Evolutionary conservation across 345 rosid species (phyloP), one percentile per base, ranked within the genome.

Genomic region (Clausena lansium): DNA sequence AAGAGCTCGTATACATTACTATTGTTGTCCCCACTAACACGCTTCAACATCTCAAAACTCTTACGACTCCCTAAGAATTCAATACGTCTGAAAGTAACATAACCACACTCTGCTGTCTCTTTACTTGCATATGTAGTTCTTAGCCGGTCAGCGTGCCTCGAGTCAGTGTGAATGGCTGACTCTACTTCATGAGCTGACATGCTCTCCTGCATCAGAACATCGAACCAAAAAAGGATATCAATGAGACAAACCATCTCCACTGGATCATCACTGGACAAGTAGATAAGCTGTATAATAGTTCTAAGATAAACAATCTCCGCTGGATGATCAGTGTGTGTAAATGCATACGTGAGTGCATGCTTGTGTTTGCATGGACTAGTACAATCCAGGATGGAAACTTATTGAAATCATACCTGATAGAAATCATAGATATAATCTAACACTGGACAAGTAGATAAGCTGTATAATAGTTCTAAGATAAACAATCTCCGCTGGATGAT

Each of bases 141-240:
- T 63, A 92, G 94, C 82, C 89, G 82, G 78, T 95, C 96, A 30
- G 94, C 97, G 45, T 95, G 92, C 84, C 94, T 86, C 0, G 97
- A 95, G 76, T 93, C 97, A 0, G 97, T 91, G 85, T 95, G 98
- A 77, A 93, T 91, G 2, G 95, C 96, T 38, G 80, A 88, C 78
- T 87, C 92, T 80, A 92, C 60, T 87, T 93, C 99, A 52, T 86
- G 70, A 62, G 77, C 81, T 17, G 87, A 80, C 92, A 95, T 89
- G 82, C 86, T 90, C 85, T 91, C 98, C 97, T 95, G 87, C 64
- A 63, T 54, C 58, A 65, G 17, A 55, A 13, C 25, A 39, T 57
- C 35, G 9, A 33, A 6, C 54, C 33, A 4, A 32, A 27, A 20
- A 24, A 41, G 14, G n/a, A 80, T 20, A 15, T 38, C 38, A 25